Conservation (phyloP, 2,329 filamentous ascomycete genomes). For the Pezicula carpinea region DNA sequence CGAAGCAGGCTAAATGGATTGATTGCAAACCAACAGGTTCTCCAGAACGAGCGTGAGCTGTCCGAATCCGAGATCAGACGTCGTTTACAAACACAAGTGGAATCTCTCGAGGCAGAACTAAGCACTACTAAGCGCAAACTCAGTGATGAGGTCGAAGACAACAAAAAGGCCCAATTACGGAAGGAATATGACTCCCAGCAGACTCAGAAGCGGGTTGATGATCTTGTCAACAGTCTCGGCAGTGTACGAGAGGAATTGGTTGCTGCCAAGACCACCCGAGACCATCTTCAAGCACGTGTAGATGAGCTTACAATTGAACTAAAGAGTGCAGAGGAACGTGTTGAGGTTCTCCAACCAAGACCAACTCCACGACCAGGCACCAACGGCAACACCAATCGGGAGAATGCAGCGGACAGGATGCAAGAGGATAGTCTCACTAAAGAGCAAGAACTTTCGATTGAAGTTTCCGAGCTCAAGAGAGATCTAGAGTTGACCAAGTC, state of each 20-base stretch:
- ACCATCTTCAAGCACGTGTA: slow-evolving; percentile 83
- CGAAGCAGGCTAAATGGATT: slow-evolving; percentile 78
- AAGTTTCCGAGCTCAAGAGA: slow-evolving; percentile 81
- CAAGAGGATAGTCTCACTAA: slow-evolving; percentile 55
- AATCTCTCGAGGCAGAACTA: slow-evolving; percentile 75
- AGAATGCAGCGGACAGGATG: slow-evolving; percentile 39
- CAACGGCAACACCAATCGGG: slow-evolving; percentile 35
- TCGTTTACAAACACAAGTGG: slow-evolving; percentile 72
- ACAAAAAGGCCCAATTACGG: slow-evolving; percentile 74
- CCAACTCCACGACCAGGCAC: slow-evolving; percentile 57
- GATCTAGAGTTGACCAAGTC: slow-evolving; percentile 77
- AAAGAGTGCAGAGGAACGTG: slow-evolving; percentile 82
- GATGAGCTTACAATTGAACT: slow-evolving; percentile 87
- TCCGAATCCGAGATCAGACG: slow-evolving; percentile 77
- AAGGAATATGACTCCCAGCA: slow-evolving; percentile 90
- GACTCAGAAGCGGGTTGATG: slow-evolving; percentile 86
- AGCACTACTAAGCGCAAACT: slow-evolving; percentile 76
- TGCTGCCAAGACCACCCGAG: slow-evolving; percentile 78
- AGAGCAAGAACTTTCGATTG: slow-evolving; percentile 76
- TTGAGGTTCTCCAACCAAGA: slow-evolving; percentile 75
- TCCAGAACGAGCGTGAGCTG: slow-evolving; percentile 89
- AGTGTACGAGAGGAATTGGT: slow-evolving; percentile 83
- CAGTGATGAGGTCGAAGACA: slow-evolving; percentile 76
- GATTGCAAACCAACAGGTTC: slow-evolving; percentile 76
- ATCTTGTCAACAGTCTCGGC: slow-evolving; percentile 75